Evolutionary conservation across 441 rosid species (phyloP).

Genomic region (Erodium chrysanthum): DNA sequence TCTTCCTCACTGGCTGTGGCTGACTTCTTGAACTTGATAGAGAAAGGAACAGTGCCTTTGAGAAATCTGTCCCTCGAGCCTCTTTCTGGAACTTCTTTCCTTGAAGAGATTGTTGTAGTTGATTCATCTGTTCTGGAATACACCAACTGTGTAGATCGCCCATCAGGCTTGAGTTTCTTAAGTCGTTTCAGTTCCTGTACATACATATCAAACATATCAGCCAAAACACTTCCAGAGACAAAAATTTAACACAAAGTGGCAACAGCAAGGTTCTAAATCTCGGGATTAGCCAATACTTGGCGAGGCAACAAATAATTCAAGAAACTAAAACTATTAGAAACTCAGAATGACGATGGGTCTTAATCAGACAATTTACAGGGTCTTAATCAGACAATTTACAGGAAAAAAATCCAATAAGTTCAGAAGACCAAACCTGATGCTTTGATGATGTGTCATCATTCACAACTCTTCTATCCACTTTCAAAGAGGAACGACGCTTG

Average conservation of each 20-base stretch:
- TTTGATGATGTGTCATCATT: conserved; percentile 30
- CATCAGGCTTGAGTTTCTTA: conserved; percentile 52
- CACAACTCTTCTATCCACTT: conserved; percentile 44
- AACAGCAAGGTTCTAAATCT: too few species aligned
- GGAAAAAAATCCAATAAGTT: not conserved
- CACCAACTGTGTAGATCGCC: conserved; percentile 35
- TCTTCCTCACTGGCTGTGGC: conserved; percentile 28
- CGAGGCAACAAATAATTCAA: too few species aligned
- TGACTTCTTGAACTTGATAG: conserved; percentile 41
- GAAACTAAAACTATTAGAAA: not conserved
- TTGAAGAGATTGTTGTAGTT: conserved; percentile 16
- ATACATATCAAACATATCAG: not conserved
- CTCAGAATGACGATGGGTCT: not conserved
- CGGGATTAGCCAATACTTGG: too few species aligned
- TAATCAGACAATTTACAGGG: not conserved
- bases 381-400: not conserved
- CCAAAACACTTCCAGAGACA: not conserved
- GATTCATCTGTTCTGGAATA: conserved; percentile 31
- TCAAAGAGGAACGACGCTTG: conserved; percentile 66
- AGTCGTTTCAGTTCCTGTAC: conserved; percentile 58
- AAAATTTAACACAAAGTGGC: too few species aligned
- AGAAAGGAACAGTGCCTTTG: conserved; percentile 32
- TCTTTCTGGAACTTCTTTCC: conserved; percentile 31
- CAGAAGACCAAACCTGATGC: conserved; percentile 40
- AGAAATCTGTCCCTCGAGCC: conserved; percentile 27